phyloP scores from a whole-genome alignment of 208 protist species.

The Jaenimonas drosophilae region DNA sequence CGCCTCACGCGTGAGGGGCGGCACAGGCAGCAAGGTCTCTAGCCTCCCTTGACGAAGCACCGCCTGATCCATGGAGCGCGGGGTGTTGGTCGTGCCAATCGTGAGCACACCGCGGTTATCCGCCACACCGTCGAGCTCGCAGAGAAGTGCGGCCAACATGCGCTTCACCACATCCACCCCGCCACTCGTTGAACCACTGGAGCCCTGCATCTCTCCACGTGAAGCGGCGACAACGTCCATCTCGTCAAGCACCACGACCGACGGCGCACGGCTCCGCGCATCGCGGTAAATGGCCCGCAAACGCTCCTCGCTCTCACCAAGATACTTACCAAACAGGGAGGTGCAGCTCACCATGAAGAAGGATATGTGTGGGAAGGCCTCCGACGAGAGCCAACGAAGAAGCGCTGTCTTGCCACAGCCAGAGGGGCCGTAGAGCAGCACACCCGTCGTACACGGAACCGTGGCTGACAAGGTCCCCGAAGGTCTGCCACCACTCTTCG shows the following conservation, averaged over 20 bases:
- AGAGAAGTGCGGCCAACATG: conserved; percentile 94
- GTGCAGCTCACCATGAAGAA: conserved; percentile 72
- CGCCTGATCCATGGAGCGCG: conserved; percentile 87
- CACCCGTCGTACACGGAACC: conserved; percentile 45
- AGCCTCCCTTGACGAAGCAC: conserved; percentile 94
- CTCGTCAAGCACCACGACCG: conserved; percentile 81
- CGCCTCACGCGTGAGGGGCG: conserved; percentile 34
- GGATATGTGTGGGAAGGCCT: conserved; percentile 23
- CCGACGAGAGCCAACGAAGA: conserved; percentile 15
- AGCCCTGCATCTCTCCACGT: conserved; percentile 24
- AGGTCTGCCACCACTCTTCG: no score
- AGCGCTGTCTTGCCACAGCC: conserved; percentile 76
- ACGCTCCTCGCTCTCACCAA: conserved; percentile 84
- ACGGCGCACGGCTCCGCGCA: conserved; percentile 44
- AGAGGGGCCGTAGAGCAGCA: conserved; percentile 76
- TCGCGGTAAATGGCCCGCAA: conserved; percentile 65
- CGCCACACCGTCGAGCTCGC: conserved; percentile 96
- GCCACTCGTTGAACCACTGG: conserved; percentile 5
- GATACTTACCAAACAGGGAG: conserved; percentile 78
- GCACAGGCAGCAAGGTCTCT: conserved; percentile 65
- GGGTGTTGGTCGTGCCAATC: conserved; percentile 75
- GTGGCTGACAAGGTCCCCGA: conserved; percentile 20
- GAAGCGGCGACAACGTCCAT: conserved; percentile 71
- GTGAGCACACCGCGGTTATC: conserved; percentile 86
- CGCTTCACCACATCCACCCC: conserved; percentile 55